Conservation (phyloP, 2,329 filamentous ascomycete species). For the Scedosporium apiospermum region DNA sequence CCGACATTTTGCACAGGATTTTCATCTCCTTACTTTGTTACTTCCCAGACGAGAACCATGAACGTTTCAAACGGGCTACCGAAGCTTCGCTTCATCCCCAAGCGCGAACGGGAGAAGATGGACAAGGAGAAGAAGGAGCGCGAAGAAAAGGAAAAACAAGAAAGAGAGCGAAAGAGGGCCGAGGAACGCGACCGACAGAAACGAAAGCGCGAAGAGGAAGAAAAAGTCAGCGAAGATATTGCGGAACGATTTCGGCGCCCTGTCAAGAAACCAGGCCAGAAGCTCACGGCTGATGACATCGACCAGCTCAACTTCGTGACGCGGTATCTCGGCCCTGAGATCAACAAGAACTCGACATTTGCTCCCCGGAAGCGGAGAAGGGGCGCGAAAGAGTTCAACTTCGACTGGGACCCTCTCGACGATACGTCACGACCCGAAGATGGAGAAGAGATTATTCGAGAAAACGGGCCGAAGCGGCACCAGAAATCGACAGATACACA, state of each 20-base stretch:
- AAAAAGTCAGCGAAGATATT: constrained; percentile 5
- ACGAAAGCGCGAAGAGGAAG: constrained; percentile 4
- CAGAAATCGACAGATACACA: not conserved
- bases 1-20: no score
- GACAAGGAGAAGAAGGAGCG: constrained; percentile 70
- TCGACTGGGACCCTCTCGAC: constrained; percentile 93
- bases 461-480: not conserved
- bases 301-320: constrained; percentile 68
- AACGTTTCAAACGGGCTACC: constrained; percentile 23
- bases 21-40: no score
- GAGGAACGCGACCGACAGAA: constrained; percentile 3
- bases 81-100: constrained; percentile 82
- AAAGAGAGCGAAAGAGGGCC: constrained; percentile 43
- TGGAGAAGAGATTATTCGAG: not conserved
- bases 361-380: constrained; percentile 93
- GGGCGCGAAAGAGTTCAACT: constrained; percentile 93
- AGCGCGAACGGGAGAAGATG: constrained; percentile 69
- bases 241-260: not conserved
- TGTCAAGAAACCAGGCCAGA: constrained; percentile 6
- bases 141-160: constrained; percentile 46
- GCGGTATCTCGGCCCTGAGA: constrained; percentile 84
- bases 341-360: constrained; percentile 74
- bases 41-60: not conserved
- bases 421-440: constrained; percentile 59
- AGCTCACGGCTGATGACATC: constrained; percentile 41